Conservation (phyloP, 139 green algal species). For the Astrephomene gubernaculifera region DNA sequence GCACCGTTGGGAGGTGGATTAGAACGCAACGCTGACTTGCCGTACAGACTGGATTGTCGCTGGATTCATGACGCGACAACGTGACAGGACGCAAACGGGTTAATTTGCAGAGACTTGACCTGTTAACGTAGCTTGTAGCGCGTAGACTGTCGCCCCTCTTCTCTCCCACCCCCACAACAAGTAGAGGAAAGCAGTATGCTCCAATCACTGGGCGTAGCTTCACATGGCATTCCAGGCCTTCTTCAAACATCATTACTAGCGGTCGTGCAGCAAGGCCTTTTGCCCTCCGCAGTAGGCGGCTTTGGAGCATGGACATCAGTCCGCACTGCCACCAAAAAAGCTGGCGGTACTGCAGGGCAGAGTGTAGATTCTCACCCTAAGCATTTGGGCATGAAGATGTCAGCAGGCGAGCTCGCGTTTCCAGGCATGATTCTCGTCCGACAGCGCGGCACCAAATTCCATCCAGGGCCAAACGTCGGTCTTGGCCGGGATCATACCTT, state of each 20-base stretch:
- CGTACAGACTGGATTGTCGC: no score
- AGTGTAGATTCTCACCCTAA: conserved; percentile 87
- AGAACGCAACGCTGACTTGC: no score
- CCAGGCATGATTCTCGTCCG: conserved; percentile 94
- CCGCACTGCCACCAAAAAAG: conserved; percentile 69
- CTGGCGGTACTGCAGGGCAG: conserved; percentile 80
- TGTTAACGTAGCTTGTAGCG: no score
- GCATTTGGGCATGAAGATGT: conserved; percentile 93
- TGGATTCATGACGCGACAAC: no score
- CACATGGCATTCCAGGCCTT: neutral
- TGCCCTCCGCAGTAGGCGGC: neutral
- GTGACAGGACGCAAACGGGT: no score
- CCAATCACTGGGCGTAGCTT: neutral
- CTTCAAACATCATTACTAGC: neutral
- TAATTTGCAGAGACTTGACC: no score
- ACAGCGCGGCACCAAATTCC: conserved; percentile 92
- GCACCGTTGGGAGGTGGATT: no score
- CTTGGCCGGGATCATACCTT: conserved; percentile 90
- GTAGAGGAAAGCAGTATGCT: neutral
- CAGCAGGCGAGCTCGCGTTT: conserved; percentile 77
- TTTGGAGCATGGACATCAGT: conserved; percentile 1
- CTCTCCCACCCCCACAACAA: no score
- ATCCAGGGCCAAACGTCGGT: conserved; percentile 86
- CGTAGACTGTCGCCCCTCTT: no score
- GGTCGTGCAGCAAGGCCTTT: neutral